A percentile compares a stretch with the other conserved stretches of the same genome.
Conservation (phyloP, 1,284 basidiomycete species). For the Ustilago shanxiensis region DNA sequence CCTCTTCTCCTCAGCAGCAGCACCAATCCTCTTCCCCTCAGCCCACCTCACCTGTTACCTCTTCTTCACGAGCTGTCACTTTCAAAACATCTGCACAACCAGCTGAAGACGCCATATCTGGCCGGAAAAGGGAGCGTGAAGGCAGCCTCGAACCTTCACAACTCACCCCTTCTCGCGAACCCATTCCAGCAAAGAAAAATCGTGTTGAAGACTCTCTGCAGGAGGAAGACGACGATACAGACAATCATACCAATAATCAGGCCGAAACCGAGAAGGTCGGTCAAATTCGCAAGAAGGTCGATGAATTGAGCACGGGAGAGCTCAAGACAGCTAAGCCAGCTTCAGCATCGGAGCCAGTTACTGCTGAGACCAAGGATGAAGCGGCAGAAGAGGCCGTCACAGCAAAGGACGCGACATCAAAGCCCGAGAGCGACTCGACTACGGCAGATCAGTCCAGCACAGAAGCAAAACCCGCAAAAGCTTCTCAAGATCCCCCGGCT, state of each 20-base stretch:
- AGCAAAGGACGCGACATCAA: neutral
- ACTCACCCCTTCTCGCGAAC: slow-evolving; percentile 34
- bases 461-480: slow-evolving; percentile 7
- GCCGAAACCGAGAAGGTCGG: slow-evolving; percentile 60
- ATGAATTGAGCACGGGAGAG: slow-evolving; percentile 58
- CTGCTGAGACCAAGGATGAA: slow-evolving; percentile 3
- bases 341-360: neutral
- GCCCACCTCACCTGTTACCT: slow-evolving; percentile 11
- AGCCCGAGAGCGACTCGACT: neutral
- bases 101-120: slow-evolving; percentile 36
- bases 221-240: slow-evolving; percentile 42
- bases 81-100: slow-evolving; percentile 20
- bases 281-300: slow-evolving; percentile 60
- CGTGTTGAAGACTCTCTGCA: slow-evolving; percentile 44
- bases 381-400: neutral
- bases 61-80: slow-evolving; percentile 18
- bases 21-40: slow-evolving; percentile 19
- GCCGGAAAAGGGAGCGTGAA: slow-evolving; percentile 60
- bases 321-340: slow-evolving; percentile 12
- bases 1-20: slow-evolving; percentile 19
- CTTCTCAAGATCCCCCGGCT: slow-evolving; percentile 24
- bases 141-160: slow-evolving; percentile 59
- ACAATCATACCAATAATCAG: slow-evolving; percentile 6
- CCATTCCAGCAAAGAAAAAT: slow-evolving; percentile 63
- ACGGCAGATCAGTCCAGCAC: neutral